These are phyloP conservation scores for Coriolopsis trogii DNA, from an alignment of 1,284 basidiomycete species.

Conservation along the genomic window DNA sequence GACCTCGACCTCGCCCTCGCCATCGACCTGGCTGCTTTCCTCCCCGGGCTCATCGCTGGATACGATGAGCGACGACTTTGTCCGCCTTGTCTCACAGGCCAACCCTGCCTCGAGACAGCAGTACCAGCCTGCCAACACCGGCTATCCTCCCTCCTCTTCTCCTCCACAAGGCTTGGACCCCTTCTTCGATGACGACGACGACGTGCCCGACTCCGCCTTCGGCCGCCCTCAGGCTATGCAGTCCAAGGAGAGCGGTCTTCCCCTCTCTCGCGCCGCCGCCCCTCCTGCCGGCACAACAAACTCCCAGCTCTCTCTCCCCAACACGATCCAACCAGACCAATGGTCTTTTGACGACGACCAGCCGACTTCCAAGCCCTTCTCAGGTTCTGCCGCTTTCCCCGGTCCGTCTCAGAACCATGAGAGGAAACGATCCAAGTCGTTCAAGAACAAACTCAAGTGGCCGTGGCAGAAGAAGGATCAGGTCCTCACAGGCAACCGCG, in stretches of 20 bases:
- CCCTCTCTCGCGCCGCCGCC: conserved; percentile 57
- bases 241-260: conserved; percentile 71
- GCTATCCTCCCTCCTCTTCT: conserved; percentile 55
- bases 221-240: conserved; percentile 59
- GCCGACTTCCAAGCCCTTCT: conserved; percentile 40
- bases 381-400: conserved; percentile 47
- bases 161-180: conserved; percentile 56
- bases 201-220: conserved; percentile 66
- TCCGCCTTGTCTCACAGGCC: conserved; percentile 68
- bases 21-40: conserved; percentile 9
- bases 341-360: conserved; percentile 75
- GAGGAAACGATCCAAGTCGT: conserved; percentile 25
- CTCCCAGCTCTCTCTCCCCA: conserved; percentile 46
- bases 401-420: conserved; percentile 25
- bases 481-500: conserved; percentile 62
- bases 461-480: conserved; percentile 77
- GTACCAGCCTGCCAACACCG: conserved; percentile 59
- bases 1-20: too few relatives aligned
- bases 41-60: conserved; percentile 29
- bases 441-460: conserved; percentile 64
- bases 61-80: conserved; percentile 73
- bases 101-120: conserved; percentile 66
- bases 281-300: conserved; percentile 58
- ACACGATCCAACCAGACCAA: conserved; percentile 53
- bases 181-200: conserved; percentile 77